Conservation (phyloP, 177 flowering plant species). For the Vitis hybrid region DNA sequence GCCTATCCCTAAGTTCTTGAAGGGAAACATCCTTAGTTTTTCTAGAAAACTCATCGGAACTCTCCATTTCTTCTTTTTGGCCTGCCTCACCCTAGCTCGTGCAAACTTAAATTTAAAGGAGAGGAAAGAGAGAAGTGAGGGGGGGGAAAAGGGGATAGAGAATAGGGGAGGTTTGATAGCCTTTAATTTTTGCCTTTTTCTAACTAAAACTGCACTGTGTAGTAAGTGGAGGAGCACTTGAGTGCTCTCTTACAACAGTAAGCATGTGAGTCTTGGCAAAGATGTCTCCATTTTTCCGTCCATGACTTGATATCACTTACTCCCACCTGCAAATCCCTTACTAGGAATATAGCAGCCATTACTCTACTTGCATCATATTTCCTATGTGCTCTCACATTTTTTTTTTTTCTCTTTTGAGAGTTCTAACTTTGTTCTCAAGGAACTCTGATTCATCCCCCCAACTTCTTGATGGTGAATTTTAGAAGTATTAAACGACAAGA, state of each 20-base stretch:
- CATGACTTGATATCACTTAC: constrained; percentile 29
- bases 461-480: neutral
- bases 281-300: constrained; percentile 21
- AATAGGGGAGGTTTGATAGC: neutral
- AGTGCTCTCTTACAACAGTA: constrained; percentile 8
- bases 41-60: constrained; percentile 9
- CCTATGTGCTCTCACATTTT: neutral
- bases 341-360: neutral
- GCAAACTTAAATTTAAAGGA: constrained; percentile 19
- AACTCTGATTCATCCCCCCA: neutral
- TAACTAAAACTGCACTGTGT: neutral
- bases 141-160: too few species aligned
- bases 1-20: constrained; percentile 43
- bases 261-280: constrained; percentile 19
- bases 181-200: neutral
- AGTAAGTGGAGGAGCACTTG: constrained; percentile 27
- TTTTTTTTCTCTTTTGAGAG: neutral
- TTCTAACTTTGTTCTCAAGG: neutral
- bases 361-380: neutral
- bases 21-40: constrained; percentile 45
- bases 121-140: constrained; percentile 5
- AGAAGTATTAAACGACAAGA: neutral
- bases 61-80: constrained; percentile 16
- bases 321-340: constrained; percentile 10
- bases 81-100: constrained; percentile 5